Evolutionary conservation across 2,329 filamentous ascomycete species (phyloP).

Genomic region (Elsinoe perseae): DNA sequence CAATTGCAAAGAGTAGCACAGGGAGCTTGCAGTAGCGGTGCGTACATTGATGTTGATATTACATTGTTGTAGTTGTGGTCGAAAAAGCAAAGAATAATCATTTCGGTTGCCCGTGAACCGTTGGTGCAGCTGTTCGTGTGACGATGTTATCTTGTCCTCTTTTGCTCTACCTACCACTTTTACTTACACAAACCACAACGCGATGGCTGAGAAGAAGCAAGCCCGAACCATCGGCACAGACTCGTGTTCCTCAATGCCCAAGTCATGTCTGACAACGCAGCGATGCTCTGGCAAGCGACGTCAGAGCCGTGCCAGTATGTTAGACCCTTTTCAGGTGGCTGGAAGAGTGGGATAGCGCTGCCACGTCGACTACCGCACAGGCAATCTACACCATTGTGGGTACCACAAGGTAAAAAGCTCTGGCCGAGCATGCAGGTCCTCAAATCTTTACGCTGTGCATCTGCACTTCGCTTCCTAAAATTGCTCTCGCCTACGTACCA

Average conservation of each 20-base stretch:
- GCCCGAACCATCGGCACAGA: not conserved
- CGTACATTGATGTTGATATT: not conserved
- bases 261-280: not conserved
- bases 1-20: no score
- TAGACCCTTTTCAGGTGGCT: slow-evolving; percentile 3
- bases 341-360: slow-evolving; percentile 4
- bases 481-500: not conserved
- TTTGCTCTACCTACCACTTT: not conserved
- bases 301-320: not conserved
- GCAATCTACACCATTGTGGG: slow-evolving; percentile 1
- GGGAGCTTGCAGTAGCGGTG: not conserved
- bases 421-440: slow-evolving; percentile 12
- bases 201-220: not conserved
- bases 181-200: not conserved
- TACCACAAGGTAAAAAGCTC: not conserved
- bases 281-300: not conserved
- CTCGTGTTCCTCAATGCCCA: not conserved
- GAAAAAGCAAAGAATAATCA: not conserved
- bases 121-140: slow-evolving; percentile 3
- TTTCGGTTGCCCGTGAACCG: not conserved
- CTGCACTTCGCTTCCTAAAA: not conserved
- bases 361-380: slow-evolving; percentile 2
- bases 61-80: not conserved
- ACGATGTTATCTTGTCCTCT: not conserved
- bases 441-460: not conserved